phyloP scores from a whole-genome alignment of 257 asterid species.

The Plantago elongata region DNA sequence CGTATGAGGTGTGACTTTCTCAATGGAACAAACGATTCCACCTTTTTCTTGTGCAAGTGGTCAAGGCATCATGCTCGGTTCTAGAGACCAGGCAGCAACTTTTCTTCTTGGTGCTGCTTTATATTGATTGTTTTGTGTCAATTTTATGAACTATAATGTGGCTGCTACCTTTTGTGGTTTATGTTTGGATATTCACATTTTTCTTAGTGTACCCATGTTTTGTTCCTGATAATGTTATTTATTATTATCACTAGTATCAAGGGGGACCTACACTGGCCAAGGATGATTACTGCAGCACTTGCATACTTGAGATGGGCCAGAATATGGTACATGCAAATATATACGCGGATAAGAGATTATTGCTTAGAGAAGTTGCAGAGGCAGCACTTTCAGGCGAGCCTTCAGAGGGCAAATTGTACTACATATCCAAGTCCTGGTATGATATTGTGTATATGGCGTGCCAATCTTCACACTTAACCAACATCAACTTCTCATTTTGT shows the following conservation, averaged over 20 bases:
- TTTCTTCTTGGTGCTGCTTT: conserved; percentile 2
- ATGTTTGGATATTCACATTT: conserved; percentile 9
- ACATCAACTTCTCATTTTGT: too few relatives aligned
- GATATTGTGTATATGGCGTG: conserved; percentile 10
- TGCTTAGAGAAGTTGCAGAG: conserved; percentile 90
- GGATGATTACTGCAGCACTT: conserved; percentile 64
- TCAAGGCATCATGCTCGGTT: not conserved
- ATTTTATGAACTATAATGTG: not conserved
- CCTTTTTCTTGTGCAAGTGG: not conserved
- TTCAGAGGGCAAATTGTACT: conserved; percentile 54
- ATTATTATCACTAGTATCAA: conserved; percentile 56
- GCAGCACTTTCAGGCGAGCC: conserved; percentile 77
- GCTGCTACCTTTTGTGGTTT: not conserved
- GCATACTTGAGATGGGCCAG: conserved; percentile 74
- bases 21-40: too few relatives aligned
- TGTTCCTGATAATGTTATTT: conserved; percentile 27
- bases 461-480: too few relatives aligned
- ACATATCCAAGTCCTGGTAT: conserved; percentile 85
- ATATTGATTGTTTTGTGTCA: conserved; percentile 8
- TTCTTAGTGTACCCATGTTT: conserved; percentile 15
- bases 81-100: not conserved
- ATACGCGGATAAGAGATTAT: conserved; percentile 67
- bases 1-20: too few relatives aligned
- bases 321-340: conserved; percentile 57
- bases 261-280: conserved; percentile 86